phyloP scores from a whole-genome alignment of 164 flowering plant genomes.

The Paratinospora sagittata region DNA sequence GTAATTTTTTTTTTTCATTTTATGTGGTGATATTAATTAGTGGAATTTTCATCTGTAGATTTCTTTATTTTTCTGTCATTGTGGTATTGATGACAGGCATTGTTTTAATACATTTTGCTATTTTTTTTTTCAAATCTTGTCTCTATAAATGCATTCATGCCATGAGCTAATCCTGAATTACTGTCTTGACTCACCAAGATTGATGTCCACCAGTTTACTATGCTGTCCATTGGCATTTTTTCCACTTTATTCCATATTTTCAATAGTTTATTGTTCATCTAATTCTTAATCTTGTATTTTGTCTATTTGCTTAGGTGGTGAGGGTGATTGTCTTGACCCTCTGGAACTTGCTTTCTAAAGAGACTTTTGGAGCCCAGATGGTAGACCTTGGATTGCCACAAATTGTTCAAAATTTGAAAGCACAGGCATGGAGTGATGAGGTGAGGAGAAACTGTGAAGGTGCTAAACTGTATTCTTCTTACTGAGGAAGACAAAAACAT shows the following conservation, averaged over 20 bases:
- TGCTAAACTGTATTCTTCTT: background rate
- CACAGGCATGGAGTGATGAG: conserved; percentile 99
- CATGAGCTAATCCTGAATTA: background rate
- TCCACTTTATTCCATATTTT: background rate
- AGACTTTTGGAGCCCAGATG: conserved; percentile 92
- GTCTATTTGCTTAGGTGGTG: conserved; percentile 59
- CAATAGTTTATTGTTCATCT: background rate
- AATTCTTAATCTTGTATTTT: background rate
- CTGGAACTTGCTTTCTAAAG: too few relatives aligned
- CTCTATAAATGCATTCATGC: background rate
- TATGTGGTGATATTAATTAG: background rate
- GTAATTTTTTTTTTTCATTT: background rate
- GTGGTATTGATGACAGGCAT: background rate
- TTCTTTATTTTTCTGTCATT: background rate
- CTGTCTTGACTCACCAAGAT: background rate
- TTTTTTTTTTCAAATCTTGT: background rate
- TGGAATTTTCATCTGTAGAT: conserved; percentile 1
- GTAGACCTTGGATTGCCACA: conserved; percentile 83
- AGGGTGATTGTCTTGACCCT: conserved; percentile 78
- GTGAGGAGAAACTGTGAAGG: too few relatives aligned
- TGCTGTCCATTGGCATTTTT: background rate
- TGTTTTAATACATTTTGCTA: background rate
- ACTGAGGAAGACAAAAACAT: background rate
- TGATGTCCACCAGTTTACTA: background rate
- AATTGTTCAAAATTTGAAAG: conserved; percentile 82